These are phyloP conservation scores for Candida boidinii DNA, from an alignment of 805 yeast species.

Conservation along the genomic window DNA sequence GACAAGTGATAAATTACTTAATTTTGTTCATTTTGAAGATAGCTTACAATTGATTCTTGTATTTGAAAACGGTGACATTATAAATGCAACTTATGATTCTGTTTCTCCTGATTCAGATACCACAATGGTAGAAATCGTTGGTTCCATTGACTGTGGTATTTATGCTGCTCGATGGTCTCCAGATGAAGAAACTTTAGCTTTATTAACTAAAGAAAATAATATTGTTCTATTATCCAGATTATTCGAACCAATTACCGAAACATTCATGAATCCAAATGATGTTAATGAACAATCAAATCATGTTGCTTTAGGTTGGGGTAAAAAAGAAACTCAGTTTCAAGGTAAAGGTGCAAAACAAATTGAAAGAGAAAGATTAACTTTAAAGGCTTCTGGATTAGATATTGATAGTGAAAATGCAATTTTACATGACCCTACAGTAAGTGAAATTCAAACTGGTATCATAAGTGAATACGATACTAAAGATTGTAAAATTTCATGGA, in stretches of 20 bases:
- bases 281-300: conserved; percentile 60
- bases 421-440: conserved; percentile 83
- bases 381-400: conserved; percentile 61
- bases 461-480: conserved; percentile 46
- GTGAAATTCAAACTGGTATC: conserved; percentile 61
- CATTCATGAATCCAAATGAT: conserved; percentile 49
- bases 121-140: conserved; percentile 67
- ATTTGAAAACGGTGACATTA: conserved; percentile 68
- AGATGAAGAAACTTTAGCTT: conserved; percentile 77
- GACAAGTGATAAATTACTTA: conserved; percentile 33
- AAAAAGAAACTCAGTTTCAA: conserved; percentile 89
- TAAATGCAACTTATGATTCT: conserved; percentile 53
- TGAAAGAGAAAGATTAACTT: conserved; percentile 52
- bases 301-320: conserved; percentile 98
- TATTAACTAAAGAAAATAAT: conserved; percentile 56
- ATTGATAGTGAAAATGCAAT: conserved; percentile 45
- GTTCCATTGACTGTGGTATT: conserved; percentile 73
- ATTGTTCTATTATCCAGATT: conserved; percentile 61
- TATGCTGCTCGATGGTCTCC: conserved; percentile 77
- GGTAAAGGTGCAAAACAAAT: conserved; percentile 84
- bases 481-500: conserved; percentile 64
- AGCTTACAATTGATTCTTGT: conserved; percentile 57
- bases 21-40: conserved; percentile 66
- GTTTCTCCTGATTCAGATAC: conserved; percentile 36
- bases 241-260: conserved; percentile 75